Conservation (phyloP, 768 basidiomycete genomes). For the Rhizopogon rudus region DNA sequence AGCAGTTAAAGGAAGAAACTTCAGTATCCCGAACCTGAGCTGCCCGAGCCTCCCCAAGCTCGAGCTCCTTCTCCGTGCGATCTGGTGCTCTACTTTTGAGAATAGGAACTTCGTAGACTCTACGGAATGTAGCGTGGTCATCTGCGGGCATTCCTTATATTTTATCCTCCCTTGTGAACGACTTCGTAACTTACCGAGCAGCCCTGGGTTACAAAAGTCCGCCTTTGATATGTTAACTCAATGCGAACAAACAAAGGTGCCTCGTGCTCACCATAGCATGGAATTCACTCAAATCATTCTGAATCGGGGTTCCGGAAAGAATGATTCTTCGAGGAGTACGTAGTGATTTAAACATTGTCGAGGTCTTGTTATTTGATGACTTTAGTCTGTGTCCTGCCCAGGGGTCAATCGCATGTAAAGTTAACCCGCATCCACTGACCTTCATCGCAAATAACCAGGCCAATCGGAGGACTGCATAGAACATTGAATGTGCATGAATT, state of each 20-base stretch:
- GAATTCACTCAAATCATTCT: slow-evolving; percentile 94
- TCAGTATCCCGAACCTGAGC: slow-evolving; percentile 57
- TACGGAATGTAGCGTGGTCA: slow-evolving; percentile 69
- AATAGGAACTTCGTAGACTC: slow-evolving; percentile 85
- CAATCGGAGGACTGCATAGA: slow-evolving; percentile 73
- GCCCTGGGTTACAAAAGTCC: slow-evolving; percentile 91
- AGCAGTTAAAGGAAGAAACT: not conserved
- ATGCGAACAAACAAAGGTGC: not conserved
- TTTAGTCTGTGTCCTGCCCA: slow-evolving; percentile 84
- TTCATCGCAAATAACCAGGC: slow-evolving; percentile 94
- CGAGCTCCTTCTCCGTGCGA: slow-evolving; percentile 64
- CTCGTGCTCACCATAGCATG: slow-evolving; percentile 81
- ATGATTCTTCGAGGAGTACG: slow-evolving; percentile 78
- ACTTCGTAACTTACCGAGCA: slow-evolving; percentile 54
- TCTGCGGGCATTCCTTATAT: slow-evolving; percentile 35
- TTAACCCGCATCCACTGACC: slow-evolving; percentile 34
- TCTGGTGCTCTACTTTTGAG: slow-evolving; percentile 79
- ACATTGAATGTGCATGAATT: not conserved
- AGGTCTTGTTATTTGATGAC: slow-evolving; percentile 87
- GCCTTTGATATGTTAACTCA: slow-evolving; percentile 42
- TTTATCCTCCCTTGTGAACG: not conserved
- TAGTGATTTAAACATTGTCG: slow-evolving; percentile 76
- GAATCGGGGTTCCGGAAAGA: slow-evolving; percentile 94
- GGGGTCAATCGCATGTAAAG: not conserved
- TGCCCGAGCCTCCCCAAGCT: slow-evolving; percentile 72